phyloP scores from a whole-genome alignment of 2,329 filamentous ascomycete genomes.

The Ophiostoma triangulosporum region DNA sequence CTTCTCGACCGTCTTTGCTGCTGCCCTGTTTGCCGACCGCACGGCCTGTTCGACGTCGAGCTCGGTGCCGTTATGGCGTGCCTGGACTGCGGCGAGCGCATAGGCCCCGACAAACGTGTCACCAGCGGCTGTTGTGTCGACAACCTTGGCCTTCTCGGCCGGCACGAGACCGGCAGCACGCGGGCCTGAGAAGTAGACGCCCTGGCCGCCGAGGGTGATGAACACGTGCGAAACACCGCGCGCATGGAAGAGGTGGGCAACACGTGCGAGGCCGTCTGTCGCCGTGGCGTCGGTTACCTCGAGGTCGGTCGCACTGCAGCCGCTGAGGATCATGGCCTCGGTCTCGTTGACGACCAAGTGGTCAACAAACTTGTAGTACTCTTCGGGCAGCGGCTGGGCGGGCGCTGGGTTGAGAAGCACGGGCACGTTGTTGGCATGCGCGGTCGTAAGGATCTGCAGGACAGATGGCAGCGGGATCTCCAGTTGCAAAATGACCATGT shows the following conservation, averaged over 20 bases:
- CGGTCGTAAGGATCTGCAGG: slow-evolving; percentile 31
- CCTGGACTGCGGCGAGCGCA: slow-evolving; percentile 53
- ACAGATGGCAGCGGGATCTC: slow-evolving; percentile 44
- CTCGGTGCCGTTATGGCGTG: slow-evolving; percentile 15
- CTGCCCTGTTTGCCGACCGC: slow-evolving; percentile 45
- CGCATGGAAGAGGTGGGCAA: slow-evolving; percentile 41
- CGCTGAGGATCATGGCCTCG: slow-evolving; percentile 46
- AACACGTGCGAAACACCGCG: slow-evolving; percentile 64
- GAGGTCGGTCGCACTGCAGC: slow-evolving; percentile 29
- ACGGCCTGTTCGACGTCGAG: slow-evolving; percentile 48
- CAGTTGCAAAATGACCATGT: slow-evolving; percentile 46
- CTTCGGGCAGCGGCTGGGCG: slow-evolving; percentile 36
- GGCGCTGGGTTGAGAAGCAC: slow-evolving; percentile 61
- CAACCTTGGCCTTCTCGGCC: slow-evolving; percentile 58
- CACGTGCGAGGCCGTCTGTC: slow-evolving; percentile 20
- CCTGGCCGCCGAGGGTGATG: slow-evolving; percentile 70
- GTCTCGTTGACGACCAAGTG: slow-evolving; percentile 65
- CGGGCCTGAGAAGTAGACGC: slow-evolving; percentile 50
- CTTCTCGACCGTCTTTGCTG: slow-evolving; percentile 50
- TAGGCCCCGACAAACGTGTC: slow-evolving; percentile 91
- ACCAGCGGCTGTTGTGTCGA: slow-evolving; percentile 88
- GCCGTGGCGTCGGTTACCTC: slow-evolving; percentile 22
- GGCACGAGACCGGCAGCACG: slow-evolving; percentile 35
- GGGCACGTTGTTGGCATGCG: slow-evolving; percentile 27
- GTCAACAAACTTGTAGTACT: slow-evolving; percentile 29